Percentiles rank a stretch among this genome's conserved stretches.
Evolutionary conservation across 1,139 yeast species (phyloP).

Genomic region (Yamadazyma dushanensis): DNA sequence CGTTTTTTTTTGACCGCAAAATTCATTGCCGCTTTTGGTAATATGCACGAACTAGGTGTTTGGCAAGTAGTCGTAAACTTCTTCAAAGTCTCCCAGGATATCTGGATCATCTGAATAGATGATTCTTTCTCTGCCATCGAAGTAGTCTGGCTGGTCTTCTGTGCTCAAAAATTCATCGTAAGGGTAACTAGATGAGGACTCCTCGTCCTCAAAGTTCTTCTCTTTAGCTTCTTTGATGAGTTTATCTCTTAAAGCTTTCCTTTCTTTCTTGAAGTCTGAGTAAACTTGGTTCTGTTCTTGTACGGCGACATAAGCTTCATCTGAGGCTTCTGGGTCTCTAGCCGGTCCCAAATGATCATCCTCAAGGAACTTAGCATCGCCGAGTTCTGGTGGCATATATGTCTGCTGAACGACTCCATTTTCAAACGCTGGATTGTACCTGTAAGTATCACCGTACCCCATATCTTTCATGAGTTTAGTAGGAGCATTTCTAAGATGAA

Average conservation of each 20-base stretch:
- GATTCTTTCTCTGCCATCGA: slow-evolving; percentile 36
- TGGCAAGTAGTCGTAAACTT: slow-evolving; percentile 21
- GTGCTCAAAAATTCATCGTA: slow-evolving; percentile 38
- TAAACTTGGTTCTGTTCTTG: slow-evolving; percentile 28
- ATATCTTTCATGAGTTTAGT: slow-evolving; percentile 84
- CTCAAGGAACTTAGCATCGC: slow-evolving; percentile 36
- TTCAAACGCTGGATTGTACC: slow-evolving; percentile 78
- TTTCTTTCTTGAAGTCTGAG: slow-evolving; percentile 24
- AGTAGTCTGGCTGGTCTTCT: slow-evolving; percentile 41
- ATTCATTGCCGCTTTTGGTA: too few species aligned
- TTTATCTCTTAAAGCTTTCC: slow-evolving; percentile 15
- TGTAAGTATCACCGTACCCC: slow-evolving; percentile 82
- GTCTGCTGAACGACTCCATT: slow-evolving; percentile 74
- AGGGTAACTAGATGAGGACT: slow-evolving; percentile 17
- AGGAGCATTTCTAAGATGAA: slow-evolving; percentile 92
- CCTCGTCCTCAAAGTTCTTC: slow-evolving; percentile 3
- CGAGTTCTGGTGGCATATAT: slow-evolving; percentile 59
- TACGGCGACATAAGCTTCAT: slow-evolving; percentile 21
- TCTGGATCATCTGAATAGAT: slow-evolving; percentile 39
- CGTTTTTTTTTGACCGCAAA: too few species aligned
- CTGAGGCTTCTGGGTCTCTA: slow-evolving; percentile 28
- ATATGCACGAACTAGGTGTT: too few species aligned
- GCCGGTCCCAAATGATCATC: slow-evolving; percentile 34
- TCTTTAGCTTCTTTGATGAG: slow-evolving; percentile 11
- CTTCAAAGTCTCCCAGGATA: slow-evolving; percentile 33